A percentile compares a stretch with the other conserved stretches of the same genome.
Conservation (phyloP, 116 monocot species). For the Iris pallida region DNA sequence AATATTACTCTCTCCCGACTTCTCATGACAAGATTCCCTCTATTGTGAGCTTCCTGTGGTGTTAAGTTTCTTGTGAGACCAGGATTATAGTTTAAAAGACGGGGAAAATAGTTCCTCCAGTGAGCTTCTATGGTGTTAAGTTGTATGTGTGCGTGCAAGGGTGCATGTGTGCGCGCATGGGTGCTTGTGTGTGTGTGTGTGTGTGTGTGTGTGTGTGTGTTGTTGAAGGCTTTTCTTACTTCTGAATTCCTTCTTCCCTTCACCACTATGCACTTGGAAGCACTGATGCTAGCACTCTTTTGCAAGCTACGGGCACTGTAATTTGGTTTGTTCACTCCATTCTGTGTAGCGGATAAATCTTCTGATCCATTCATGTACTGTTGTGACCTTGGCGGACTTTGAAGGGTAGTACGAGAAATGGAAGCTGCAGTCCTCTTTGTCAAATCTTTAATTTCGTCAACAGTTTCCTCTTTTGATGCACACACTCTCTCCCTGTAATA, state of each 20-base stretch:
- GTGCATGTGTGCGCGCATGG: no score
- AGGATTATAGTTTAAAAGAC: neutral
- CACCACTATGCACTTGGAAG: slow-evolving; percentile 61
- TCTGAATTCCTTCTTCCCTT: slow-evolving; percentile 46
- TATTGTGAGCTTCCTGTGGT: neutral
- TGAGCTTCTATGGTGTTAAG: no score
- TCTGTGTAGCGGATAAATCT: slow-evolving; percentile 11
- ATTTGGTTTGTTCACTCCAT: slow-evolving; percentile 43
- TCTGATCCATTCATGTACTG: slow-evolving; percentile 22
- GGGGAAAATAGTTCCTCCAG: neutral
- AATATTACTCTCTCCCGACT: no score
- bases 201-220: neutral
- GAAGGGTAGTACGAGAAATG: slow-evolving; percentile 34
- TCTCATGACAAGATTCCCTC: no score
- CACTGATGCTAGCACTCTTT: slow-evolving; percentile 86
- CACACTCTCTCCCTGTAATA: slow-evolving; percentile 66
- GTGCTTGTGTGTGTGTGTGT: no score
- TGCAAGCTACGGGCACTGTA: slow-evolving; percentile 45
- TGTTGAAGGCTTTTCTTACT: slow-evolving; percentile 34
- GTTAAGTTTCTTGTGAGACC: neutral
- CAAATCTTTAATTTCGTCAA: slow-evolving; percentile 37
- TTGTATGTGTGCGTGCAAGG: no score
- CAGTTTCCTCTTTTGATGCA: slow-evolving; percentile 41
- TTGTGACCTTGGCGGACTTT: slow-evolving; percentile 55
- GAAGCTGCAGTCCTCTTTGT: slow-evolving; percentile 30